phyloP scores from a whole-genome alignment of 345 rosid genomes.

The Ricinus communis region DNA sequence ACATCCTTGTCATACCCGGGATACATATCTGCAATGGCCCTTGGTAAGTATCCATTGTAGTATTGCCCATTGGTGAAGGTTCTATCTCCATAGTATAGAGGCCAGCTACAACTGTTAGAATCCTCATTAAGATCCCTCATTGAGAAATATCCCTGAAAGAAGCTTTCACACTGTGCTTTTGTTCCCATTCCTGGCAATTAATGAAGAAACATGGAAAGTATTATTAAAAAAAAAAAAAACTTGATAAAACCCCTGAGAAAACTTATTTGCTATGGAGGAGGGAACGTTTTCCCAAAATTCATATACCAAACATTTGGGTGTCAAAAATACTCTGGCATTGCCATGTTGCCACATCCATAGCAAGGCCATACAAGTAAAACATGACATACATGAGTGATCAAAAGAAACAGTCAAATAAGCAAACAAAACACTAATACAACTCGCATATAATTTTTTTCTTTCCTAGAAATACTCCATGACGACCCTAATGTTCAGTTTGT shows the following conservation, averaged over 20 bases:
- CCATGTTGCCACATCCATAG: neutral
- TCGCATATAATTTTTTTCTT: neutral
- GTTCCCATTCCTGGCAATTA: conserved; percentile 67
- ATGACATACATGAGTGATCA: neutral
- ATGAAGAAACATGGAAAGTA: conserved; percentile 6
- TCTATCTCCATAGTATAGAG: conserved; percentile 47
- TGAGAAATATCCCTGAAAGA: conserved; percentile 54
- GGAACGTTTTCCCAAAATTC: neutral
- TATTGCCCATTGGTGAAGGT: conserved; percentile 46
- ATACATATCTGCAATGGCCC: conserved; percentile 44
- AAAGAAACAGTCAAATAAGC: neutral
- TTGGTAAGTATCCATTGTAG: conserved; percentile 49
- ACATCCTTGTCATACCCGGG: conserved; percentile 51
- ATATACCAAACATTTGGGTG: neutral
- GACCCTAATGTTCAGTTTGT: too few relatives aligned
- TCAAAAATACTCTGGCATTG: neutral
- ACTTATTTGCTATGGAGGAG: neutral
- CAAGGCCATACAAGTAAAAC: neutral
- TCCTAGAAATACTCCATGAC: neutral
- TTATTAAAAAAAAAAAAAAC: neutral
- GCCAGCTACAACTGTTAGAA: conserved; percentile 62
- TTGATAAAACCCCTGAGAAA: neutral
- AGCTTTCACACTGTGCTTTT: conserved; percentile 68
- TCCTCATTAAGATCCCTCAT: conserved; percentile 76
- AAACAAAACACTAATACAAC: neutral